Conservation (phyloP, 176 grass and related monocot species). For the Themeda triandra region DNA sequence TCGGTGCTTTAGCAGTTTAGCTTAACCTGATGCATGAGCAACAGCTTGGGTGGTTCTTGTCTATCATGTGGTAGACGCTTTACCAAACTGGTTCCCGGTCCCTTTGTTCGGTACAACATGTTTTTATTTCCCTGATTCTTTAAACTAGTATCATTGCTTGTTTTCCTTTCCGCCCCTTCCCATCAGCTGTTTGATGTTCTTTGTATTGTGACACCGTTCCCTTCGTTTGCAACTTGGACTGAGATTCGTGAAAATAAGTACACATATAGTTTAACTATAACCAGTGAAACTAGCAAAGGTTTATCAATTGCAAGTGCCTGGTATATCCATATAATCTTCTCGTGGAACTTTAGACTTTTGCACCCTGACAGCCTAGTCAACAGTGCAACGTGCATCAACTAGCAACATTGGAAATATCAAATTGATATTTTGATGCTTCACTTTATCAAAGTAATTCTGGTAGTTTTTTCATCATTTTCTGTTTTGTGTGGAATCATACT, state of each 20-base stretch:
- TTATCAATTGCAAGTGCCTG: background rate
- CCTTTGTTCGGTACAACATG: background rate
- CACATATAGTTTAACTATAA: background rate
- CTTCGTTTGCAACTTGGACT: background rate
- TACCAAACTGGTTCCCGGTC: background rate
- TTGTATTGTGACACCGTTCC: background rate
- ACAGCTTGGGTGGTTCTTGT: slow-evolving; percentile 17
- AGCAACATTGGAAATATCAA: background rate
- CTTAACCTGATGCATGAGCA: slow-evolving; percentile 3
- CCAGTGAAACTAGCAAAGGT: background rate
- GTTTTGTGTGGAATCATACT: background rate
- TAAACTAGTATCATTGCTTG: background rate
- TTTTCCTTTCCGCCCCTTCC: background rate
- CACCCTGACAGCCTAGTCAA: background rate
- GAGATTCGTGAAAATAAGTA: background rate
- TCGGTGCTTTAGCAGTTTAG: background rate
- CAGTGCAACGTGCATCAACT: background rate
- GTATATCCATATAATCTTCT: background rate
- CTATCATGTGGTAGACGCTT: slow-evolving; percentile 11
- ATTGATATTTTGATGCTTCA: background rate
- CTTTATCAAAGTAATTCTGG: background rate
- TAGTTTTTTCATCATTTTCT: background rate
- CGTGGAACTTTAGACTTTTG: background rate
- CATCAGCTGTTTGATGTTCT: slow-evolving; percentile 5
- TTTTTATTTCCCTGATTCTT: background rate